Conservation (phyloP, 306 rosid genomes). For the Cicer arietinum region DNA sequence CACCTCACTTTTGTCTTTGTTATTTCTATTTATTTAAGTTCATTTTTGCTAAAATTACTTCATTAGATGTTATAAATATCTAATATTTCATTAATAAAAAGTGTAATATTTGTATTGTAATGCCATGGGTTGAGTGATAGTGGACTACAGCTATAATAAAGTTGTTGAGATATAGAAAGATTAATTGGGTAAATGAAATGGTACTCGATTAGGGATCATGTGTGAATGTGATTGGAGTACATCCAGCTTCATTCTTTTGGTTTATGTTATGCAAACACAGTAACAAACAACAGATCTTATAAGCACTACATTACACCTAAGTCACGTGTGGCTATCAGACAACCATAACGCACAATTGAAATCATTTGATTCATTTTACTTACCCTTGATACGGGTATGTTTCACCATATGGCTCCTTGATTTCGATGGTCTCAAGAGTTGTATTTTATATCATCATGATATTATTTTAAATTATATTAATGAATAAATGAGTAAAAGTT, state of each 20-base stretch:
- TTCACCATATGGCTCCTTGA: too few relatives aligned
- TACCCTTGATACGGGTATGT: too few relatives aligned
- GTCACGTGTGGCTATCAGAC: conserved; percentile 3
- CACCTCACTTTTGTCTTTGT: background rate
- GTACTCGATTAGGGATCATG: conserved; percentile 32
- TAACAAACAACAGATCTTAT: background rate
- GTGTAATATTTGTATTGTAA: background rate
- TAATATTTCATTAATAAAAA: too few relatives aligned
- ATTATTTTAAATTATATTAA: too few relatives aligned
- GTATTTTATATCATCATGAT: too few relatives aligned
- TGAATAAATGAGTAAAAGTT: too few relatives aligned
- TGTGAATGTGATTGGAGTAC: conserved; percentile 36
- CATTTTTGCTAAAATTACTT: too few relatives aligned
- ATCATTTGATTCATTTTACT: too few relatives aligned
- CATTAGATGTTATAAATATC: too few relatives aligned
- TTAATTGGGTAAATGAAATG: background rate
- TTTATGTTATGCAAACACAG: conserved; percentile 8
- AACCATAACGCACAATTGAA: background rate
- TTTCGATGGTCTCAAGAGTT: too few relatives aligned
- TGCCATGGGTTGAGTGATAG: background rate
- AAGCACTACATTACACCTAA: background rate
- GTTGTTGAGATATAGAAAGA: conserved; percentile 29
- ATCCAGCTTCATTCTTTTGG: conserved; percentile 35
- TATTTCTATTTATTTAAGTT: too few relatives aligned
- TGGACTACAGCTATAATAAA: conserved; percentile 42